Conservation (phyloP, 306 rosid species). For the Abrus precatorius region DNA sequence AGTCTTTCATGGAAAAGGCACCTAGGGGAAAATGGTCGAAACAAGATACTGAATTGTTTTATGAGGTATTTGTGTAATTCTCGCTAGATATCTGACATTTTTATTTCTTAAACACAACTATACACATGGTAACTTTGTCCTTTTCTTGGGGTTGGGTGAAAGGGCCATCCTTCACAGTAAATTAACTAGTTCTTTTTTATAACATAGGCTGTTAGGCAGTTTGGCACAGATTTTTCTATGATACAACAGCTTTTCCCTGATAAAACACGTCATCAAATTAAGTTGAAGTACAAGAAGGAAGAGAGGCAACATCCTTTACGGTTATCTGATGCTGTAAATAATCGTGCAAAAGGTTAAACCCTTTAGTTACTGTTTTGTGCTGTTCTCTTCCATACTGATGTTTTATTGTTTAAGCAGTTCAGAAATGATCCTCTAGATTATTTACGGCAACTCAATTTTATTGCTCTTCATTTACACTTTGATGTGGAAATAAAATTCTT, state of each 20-base stretch:
- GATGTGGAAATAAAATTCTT: slow-evolving; percentile 16
- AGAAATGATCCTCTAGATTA: slow-evolving; percentile 17
- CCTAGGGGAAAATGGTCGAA: slow-evolving; percentile 81
- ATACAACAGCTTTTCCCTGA: slow-evolving; percentile 77
- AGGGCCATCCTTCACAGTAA: not conserved
- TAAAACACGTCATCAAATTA: slow-evolving; percentile 75
- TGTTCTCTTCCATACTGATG: slow-evolving; percentile 7
- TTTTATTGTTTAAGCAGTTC: slow-evolving; percentile 27
- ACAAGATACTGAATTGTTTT: slow-evolving; percentile 82
- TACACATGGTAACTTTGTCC: not conserved
- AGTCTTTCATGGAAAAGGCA: slow-evolving; percentile 77
- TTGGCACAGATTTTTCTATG: slow-evolving; percentile 83
- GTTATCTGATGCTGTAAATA: slow-evolving; percentile 65
- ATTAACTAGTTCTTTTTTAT: slow-evolving; percentile 24
- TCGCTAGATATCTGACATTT: slow-evolving; percentile 19
- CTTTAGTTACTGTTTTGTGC: slow-evolving; percentile 32
- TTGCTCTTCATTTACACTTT: slow-evolving; percentile 36
- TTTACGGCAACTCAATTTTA: not conserved
- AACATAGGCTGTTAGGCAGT: slow-evolving; percentile 72
- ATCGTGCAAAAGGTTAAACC: slow-evolving; percentile 65
- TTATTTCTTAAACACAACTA: slow-evolving; percentile 21
- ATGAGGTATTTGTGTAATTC: slow-evolving; percentile 62
- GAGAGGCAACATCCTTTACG: slow-evolving; percentile 69
- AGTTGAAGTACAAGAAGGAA: slow-evolving; percentile 83
- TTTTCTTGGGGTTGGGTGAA: slow-evolving; percentile 24